Percentiles rank a stretch among this genome's conserved stretches.
These are phyloP conservation scores for Lasiosphaeria miniovina DNA, from an alignment of 495 filamentous ascomycete species.

Conservation along the genomic window DNA sequence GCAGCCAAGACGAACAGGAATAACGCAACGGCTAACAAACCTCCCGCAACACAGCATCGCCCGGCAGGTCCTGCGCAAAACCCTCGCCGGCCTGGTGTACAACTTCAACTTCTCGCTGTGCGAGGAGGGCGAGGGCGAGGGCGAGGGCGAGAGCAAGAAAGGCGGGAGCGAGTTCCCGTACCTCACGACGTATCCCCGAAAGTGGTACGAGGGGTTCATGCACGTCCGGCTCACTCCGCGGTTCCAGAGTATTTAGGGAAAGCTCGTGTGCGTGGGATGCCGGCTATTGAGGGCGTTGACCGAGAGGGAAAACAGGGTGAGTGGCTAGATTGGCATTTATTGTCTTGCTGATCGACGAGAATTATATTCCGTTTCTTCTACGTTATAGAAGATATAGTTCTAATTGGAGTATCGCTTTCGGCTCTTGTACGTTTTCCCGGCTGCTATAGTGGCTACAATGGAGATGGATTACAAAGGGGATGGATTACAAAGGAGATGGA, in stretches of 20 bases:
- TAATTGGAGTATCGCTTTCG: no score
- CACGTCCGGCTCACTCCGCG: not conserved
- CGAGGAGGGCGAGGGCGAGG: not conserved
- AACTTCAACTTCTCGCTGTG: constrained; percentile 9
- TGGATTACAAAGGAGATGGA: no score
- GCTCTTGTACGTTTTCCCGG: no score
- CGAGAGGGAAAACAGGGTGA: no score
- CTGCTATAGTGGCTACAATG: no score
- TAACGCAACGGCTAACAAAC: not conserved
- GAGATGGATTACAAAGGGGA: no score
- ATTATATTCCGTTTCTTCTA: no score
- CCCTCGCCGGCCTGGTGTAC: constrained; percentile 9
- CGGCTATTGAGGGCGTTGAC: no score
- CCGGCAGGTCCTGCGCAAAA: constrained; percentile 9
- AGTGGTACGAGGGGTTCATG: not conserved
- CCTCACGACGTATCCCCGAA: constrained; percentile 8
- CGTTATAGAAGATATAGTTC: no score
- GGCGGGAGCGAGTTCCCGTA: constrained; percentile 1
- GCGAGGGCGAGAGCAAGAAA: not conserved
- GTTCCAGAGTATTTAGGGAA: not conserved
- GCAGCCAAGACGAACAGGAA: not conserved
- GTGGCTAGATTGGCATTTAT: no score
- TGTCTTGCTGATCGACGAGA: no score
- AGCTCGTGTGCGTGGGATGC: no score
- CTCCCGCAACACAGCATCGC: constrained; percentile 4